phyloP scores from a whole-genome alignment of 2,329 filamentous ascomycete species.

The Drechslera avenae region DNA sequence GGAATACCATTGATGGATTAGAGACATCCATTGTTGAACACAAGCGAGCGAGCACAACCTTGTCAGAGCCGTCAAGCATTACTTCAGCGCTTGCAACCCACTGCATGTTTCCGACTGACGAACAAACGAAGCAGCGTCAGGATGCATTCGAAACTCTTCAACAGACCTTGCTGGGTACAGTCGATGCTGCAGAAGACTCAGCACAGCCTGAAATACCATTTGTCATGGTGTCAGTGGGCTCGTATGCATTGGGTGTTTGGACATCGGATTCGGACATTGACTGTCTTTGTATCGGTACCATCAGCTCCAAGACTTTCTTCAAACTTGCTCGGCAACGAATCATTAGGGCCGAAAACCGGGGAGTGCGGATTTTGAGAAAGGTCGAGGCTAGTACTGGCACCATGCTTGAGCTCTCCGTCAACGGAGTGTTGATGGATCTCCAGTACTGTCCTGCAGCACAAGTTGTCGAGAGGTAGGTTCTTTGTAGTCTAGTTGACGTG shows the following conservation, averaged over 20 bases:
- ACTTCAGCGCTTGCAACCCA: constrained; percentile 18
- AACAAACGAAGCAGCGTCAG: constrained; percentile 52
- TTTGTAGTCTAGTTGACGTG: neutral
- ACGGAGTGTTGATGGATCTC: constrained; percentile 64
- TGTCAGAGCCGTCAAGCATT: constrained; percentile 19
- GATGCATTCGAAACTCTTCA: constrained; percentile 56
- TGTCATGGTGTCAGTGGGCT: constrained; percentile 67
- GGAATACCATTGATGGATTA: constrained; percentile 6
- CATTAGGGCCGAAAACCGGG: constrained; percentile 51
- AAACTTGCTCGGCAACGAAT: constrained; percentile 62
- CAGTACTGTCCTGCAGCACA: constrained; percentile 67
- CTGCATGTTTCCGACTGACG: constrained; percentile 54
- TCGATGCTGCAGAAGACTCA: constrained; percentile 10
- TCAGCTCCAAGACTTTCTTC: constrained; percentile 67
- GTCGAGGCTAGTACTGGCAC: constrained; percentile 64
- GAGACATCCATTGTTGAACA: constrained; percentile 15
- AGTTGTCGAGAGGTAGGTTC: constrained; percentile 57
- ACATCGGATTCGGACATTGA: constrained; percentile 66
- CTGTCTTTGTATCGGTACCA: constrained; percentile 67
- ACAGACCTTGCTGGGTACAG: constrained; percentile 48
- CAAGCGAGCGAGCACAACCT: constrained; percentile 12
- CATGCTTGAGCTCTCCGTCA: constrained; percentile 68
- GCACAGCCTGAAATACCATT: constrained; percentile 45
- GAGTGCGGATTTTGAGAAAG: constrained; percentile 60
- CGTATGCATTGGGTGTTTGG: constrained; percentile 68